Base-by-base conservation (phyloP, 2,329 filamentous ascomycete genomes). In the Paraphoma chrysanthemicola region DNA sequence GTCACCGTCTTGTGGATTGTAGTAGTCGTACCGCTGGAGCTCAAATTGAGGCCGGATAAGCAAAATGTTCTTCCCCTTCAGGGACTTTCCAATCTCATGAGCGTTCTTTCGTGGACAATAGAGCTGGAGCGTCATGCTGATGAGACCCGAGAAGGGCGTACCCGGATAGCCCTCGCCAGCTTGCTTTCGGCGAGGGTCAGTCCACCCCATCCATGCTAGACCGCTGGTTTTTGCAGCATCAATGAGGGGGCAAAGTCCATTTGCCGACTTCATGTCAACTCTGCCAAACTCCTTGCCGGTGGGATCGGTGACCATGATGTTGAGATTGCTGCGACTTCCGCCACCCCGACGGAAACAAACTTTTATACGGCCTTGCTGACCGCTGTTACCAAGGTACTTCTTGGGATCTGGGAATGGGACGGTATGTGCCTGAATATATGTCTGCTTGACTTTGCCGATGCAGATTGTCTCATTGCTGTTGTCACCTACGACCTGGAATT, bases 291-390 rank as follows among this genome's bases (percentile, higher is more conserved):
- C 85, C 39, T 83, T 83, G 3, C 87, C 85, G 1, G 86, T 88
- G 60, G 89, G 83, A 71, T 98, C 94, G 39, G 87, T 84, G 9
- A 92, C 89, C 52, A 90, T 83, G 48, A 97, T 92, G 16, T 93
- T 89, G n/a, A 82, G 83, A 43, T 84, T 81, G 11, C 83, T 82
- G 45, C 72, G 79, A 28, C 76, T 77, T 43, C 87, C 84, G 18
- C 84, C 83, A 3, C 81, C 78, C 42, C 90, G 82, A 58, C 85
- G 86, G 44, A 95, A 81, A 1, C 87, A 80, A 31, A 96, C 84
- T 70, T 90, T 93, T 66, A 95, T 90, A 12, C 85, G 80, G 2
- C 92, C 91, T 62, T 87, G 85, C 43, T 74, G 74, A 51, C 85
- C 77, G 43, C 85, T 80, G 63, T 86, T 87, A 9, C 90, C 79